Conservation (phyloP, 2,329 filamentous ascomycete species). For the Diplodia scrobiculata region DNA sequence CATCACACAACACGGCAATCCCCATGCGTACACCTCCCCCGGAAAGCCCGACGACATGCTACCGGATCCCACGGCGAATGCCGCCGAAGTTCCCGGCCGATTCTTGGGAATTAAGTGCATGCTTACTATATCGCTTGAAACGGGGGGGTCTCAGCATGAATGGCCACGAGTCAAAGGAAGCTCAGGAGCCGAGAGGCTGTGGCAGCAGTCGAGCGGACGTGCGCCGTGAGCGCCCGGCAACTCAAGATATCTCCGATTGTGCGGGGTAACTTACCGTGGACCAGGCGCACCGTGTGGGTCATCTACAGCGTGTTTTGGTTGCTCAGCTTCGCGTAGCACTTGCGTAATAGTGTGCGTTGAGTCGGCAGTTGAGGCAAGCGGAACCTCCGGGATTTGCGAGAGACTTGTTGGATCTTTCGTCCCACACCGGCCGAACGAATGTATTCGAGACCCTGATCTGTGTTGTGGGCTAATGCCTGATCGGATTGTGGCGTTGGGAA, state of each 20-base stretch:
- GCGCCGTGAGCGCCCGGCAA: not conserved
- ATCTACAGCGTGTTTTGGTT: not conserved
- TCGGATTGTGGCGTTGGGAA: slow-evolving; percentile 11
- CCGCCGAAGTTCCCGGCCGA: not conserved
- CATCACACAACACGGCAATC: not conserved
- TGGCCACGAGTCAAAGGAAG: not conserved
- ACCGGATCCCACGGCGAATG: not conserved
- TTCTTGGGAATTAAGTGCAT: not conserved
- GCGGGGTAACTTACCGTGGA: slow-evolving; percentile 8
- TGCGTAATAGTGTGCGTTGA: not conserved
- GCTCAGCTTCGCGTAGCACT: not conserved
- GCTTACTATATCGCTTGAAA: not conserved
- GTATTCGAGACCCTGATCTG: not conserved
- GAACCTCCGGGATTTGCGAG: not conserved
- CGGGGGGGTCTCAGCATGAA: not conserved
- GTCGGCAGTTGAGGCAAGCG: not conserved
- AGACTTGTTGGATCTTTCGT: not conserved
- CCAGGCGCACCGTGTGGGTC: not conserved
- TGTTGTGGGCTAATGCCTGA: not conserved
- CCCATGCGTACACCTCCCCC: not conserved
- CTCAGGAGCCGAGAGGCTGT: slow-evolving; percentile 9
- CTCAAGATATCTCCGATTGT: slow-evolving; percentile 3
- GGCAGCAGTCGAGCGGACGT: not conserved
- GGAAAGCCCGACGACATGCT: not conserved
- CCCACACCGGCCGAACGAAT: not conserved